Evolutionary conservation across 148 eudicot species (phyloP).

Genomic region (Nepenthes mirabilis): DNA sequence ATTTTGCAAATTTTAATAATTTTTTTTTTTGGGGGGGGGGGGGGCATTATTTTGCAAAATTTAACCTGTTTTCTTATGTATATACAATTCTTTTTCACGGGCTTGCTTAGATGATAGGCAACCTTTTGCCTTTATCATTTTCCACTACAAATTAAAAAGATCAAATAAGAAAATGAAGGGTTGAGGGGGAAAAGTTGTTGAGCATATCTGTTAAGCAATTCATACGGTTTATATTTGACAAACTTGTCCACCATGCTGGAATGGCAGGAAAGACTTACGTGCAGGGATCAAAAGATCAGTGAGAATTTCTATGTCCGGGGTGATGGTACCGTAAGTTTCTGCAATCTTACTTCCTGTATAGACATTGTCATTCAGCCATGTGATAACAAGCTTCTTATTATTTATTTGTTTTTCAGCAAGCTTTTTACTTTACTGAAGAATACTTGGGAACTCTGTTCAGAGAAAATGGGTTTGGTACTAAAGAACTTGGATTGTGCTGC

Average conservation of each 20-base stretch:
- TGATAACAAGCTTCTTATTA: constrained; percentile 3
- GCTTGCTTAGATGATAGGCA: no score
- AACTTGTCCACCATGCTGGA: constrained; percentile 2
- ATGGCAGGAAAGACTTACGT: constrained; percentile 67
- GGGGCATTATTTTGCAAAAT: no score
- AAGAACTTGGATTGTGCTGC: constrained; percentile 65
- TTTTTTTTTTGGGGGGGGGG: no score
- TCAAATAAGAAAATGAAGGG: background rate
- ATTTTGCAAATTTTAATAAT: no score
- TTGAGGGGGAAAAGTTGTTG: background rate
- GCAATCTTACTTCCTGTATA: constrained; percentile 3
- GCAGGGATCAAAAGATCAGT: constrained; percentile 92
- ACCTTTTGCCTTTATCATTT: no score
- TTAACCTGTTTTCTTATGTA: no score
- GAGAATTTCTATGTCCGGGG: constrained; percentile 97
- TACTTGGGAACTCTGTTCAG: constrained; percentile 51
- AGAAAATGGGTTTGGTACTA: constrained; percentile 53
- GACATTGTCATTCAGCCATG: constrained; percentile 3
- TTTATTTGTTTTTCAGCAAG: constrained; percentile 44
- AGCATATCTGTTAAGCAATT: background rate
- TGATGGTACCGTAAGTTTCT: constrained; percentile 82
- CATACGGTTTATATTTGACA: background rate
- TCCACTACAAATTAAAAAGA: background rate
- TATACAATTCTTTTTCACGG: no score
- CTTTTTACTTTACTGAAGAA: constrained; percentile 88